Evolutionary conservation across 805 yeast genomes (phyloP), one percentile per base, ranked within the genome.

Genomic region (Candida xyloterini): DNA sequence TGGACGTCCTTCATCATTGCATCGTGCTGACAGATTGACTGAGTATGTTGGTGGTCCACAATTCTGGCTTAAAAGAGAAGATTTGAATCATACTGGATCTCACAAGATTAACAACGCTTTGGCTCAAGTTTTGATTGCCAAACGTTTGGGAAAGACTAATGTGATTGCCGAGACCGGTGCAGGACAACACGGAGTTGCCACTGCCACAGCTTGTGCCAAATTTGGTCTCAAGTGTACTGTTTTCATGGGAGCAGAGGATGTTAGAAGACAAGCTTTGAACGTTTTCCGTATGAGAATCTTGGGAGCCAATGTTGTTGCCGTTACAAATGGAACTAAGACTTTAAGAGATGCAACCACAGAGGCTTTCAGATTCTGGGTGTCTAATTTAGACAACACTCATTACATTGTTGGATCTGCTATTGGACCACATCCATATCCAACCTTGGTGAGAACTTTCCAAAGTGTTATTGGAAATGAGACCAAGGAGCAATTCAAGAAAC

Each of bases 371-470:
- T 78, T 65, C 64, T 93, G 99, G 99, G 97, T 91, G 33, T 79
- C 96, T 3, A 76, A 90, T 54, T 71, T 93, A 49, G 71, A 79
- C 50, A 70, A 85, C 27, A 93, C 99, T 7, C 97, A 93, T 66
- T 93, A 91, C 62, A 84, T 91, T 48, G 95, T 93, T 37, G 99
- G 99, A 37, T 88, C 97, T 2, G 99, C 98, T 31, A 91, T 93
- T 60, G 99, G 99, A 27, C 99, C 99, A 27, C 98, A 93, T 65
- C 99, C 99, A 34, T 93, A 89, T 71, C 99, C 99, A 47, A 89
- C 95, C 14, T 75, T 93, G 63, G 99, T 93, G 24, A 84, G 98
- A 70, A 91, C 99, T 13, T 90, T 93, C 88, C 99, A 93, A 74
- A 79, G 90, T 60, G 95, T 93, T 24, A 93, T 93, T 65, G 99